Percentiles rank a stretch among this genome's conserved stretches.
These are phyloP conservation scores for Thermomucor indicae-seudaticae DNA, from an alignment of 371 early-diverging fungal genomes.

Conservation along the genomic window DNA sequence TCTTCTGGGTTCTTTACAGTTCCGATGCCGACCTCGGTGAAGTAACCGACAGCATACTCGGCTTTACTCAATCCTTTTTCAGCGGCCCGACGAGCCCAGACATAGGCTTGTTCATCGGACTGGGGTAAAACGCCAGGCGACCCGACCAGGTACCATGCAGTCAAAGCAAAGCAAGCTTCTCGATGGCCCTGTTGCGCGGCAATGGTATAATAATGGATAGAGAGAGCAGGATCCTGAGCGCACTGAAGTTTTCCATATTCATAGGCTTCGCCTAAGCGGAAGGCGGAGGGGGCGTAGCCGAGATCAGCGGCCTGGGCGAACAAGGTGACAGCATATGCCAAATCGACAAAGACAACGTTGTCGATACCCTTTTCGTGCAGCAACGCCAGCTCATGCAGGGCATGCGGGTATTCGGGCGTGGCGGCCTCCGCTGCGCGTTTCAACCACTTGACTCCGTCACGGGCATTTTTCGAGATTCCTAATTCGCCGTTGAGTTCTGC, in stretches of 20 bases:
- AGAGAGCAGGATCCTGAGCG: slow-evolving; percentile 59
- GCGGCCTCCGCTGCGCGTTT: slow-evolving; percentile 72
- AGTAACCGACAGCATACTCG: slow-evolving; percentile 85
- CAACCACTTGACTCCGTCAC: slow-evolving; percentile 81
- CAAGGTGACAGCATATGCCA: slow-evolving; percentile 68
- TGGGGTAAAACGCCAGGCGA: slow-evolving; percentile 71
- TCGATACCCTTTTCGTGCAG: slow-evolving; percentile 68
- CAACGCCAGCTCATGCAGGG: slow-evolving; percentile 69
- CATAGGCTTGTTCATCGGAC: slow-evolving; percentile 83
- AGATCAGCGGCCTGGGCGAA: slow-evolving; percentile 71
- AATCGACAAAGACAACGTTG: slow-evolving; percentile 66
- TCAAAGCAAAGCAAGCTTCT: slow-evolving; percentile 83
- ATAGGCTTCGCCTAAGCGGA: slow-evolving; percentile 74
- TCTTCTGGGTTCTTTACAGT: slow-evolving; percentile 62
- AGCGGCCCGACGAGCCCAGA: slow-evolving; percentile 87
- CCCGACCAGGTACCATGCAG: slow-evolving; percentile 90
- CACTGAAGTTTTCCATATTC: slow-evolving; percentile 73
- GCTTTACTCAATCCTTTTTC: slow-evolving; percentile 83
- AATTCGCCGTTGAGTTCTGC: slow-evolving; percentile 70
- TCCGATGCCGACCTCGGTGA: slow-evolving; percentile 80
- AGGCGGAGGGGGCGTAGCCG: slow-evolving; percentile 74
- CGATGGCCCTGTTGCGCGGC: slow-evolving; percentile 90
- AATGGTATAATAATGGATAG: slow-evolving; percentile 69
- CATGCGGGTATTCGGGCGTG: slow-evolving; percentile 68
- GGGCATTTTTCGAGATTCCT: slow-evolving; percentile 47